Evolutionary conservation across 768 basidiomycete genomes (phyloP), one percentile per base, ranked within the genome.

Genomic region (Tricholoma saponaceum): DNA sequence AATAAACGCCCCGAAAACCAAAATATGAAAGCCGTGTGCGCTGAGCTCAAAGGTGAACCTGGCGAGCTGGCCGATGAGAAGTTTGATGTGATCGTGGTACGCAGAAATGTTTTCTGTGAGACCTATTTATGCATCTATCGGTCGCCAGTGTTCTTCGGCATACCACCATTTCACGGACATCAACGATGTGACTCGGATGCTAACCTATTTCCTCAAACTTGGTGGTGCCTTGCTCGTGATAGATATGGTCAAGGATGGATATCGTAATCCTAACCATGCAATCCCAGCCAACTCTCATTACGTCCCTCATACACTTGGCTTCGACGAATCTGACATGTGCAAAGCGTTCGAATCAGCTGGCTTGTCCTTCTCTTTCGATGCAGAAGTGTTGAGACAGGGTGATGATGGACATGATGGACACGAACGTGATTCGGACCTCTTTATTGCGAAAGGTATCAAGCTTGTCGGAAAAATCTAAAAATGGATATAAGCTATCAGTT

Each of bases 1-100:
- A 90, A 89, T 68, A 64, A 70, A 52, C 73, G 76, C 20, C 83
- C 12, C 57, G 58, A 18, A 81, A 80, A 85, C 55, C 85, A 89
- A 55, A 87, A 87, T 63, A 87, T 91, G 85, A 74, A 74, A 9
- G 86, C 86, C 1, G 67, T 89, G 30, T 79, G 83, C 58, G 69
- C 67, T 0, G 79, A 80, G 35, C 74, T 84, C 35, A 77, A 80
- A 59, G 79, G 79, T 4, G 67, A 65, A 39, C 76, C 75, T 23
- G 73, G 68, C 2, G 80, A 83, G 60, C 54, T 87, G 5, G 75
- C 76, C 12, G 82, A 78, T 5, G 66, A 69, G 54, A 79, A 76
- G 53, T 92, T 91, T 60, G 88, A 92, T 66, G 77, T 89, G 37
- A 74, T 89, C 57, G 79, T 86, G 7, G 90, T 91, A 23, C 18